Base-by-base conservation (phyloP, 225 moss, liverwort and hornwort genomes). In the Polytrichum commune region DNA sequence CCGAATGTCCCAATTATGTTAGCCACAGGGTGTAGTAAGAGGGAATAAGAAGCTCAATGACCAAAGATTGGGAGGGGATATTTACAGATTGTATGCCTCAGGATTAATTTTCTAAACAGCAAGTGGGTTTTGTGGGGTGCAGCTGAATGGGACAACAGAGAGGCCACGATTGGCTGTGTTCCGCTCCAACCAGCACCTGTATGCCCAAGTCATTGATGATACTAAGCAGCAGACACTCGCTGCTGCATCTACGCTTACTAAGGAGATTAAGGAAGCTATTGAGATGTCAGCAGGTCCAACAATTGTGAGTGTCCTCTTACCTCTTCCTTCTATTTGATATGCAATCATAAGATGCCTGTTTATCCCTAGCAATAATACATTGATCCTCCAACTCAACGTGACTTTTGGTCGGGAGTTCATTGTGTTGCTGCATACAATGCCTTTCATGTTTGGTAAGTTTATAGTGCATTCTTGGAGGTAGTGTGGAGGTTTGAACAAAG, bases 201-300 rank as follows among this genome's bases (percentile, higher is more conserved):
- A 94, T 57, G 93, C 90, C 18, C 93, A 94, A 78, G 91, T 91
- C 63, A 94, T 94, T 66, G 91, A 94, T 67, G 91, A 94, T 74
- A 79, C 90, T 0, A 90, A 88, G 78, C 91, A 91, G 53, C 84
- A 80, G 64, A 94, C 93, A 23, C 63, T 94, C 57, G 93, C 85
- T 20, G 73, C 90, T 54, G 88, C 91, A n/a, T 94, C 91, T 58
- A 90, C 93, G 63, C 80, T 91, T 6, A 74, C 76, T 54, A 94
- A 94, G 70, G 66, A 79, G n/a, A 58, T 94, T n/a, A 82, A 90
- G n/a, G 91, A 91, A 62, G 77, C 88, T 70, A 69, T 94, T 70
- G 70, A 81, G 53, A 22, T 79, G 22, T 75, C 91, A 35, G 73
- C 91, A 8, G 91, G 93, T 46, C 90, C 93, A 54, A 94, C 93